Conservation (phyloP, 139 green algal species). For the Coccomyxa sp. region DNA sequence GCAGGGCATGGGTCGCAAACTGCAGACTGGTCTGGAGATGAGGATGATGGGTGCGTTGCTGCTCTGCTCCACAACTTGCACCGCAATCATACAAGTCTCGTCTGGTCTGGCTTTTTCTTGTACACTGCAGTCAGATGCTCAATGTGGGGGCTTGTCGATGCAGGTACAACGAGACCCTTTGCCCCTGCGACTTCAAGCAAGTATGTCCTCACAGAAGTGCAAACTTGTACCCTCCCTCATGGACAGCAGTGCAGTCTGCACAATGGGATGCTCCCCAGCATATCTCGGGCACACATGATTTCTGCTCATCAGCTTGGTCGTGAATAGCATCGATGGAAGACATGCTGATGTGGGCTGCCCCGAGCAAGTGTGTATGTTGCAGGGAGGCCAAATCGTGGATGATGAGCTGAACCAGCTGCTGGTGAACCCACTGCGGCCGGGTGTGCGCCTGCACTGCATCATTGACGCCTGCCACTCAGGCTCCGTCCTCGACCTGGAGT, state of each 20-base stretch:
- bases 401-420: constrained; percentile 63
- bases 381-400: constrained; percentile 53
- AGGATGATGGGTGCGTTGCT: constrained; percentile 49
- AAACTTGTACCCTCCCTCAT: too few relatives aligned
- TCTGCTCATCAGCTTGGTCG: too few relatives aligned
- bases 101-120: too few relatives aligned
- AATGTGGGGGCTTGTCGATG: too few relatives aligned
- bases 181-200: constrained; percentile 37
- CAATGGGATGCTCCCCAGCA: too few relatives aligned
- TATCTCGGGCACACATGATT: too few relatives aligned
- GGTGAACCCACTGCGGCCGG: constrained; percentile 31
- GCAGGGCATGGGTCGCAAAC: constrained; percentile 71
- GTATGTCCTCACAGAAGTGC: background rate
- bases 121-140: too few relatives aligned
- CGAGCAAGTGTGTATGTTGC: background rate
- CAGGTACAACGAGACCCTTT: constrained; percentile 65
- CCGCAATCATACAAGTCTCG: too few relatives aligned
- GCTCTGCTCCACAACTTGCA: too few relatives aligned
- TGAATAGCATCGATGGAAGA: background rate
- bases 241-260: too few relatives aligned
- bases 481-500: constrained; percentile 65
- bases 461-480: constrained; percentile 79
- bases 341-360: background rate
- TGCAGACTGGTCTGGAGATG: constrained; percentile 61
- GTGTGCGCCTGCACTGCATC: constrained; percentile 68